phyloP scores from a whole-genome alignment of 139 green algal genomes.

The Dunaliella sp. region DNA sequence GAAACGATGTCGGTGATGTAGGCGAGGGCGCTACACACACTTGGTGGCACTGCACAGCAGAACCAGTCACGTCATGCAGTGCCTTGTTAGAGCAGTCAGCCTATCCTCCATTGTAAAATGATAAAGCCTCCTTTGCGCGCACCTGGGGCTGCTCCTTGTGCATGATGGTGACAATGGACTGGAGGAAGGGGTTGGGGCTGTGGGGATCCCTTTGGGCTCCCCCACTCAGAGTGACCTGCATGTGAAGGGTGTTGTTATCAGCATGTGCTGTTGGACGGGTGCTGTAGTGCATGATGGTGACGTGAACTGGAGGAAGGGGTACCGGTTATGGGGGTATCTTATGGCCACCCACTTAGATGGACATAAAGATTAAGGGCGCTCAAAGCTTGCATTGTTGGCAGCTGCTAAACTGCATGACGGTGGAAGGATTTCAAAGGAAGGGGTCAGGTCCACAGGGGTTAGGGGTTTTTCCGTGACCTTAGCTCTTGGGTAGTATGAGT shows the following conservation, averaged over 20 bases:
- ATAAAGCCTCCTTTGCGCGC: neutral
- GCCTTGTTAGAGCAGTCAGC: neutral
- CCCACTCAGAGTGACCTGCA: neutral
- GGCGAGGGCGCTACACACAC: neutral
- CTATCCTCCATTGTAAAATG: neutral
- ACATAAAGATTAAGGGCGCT: neutral
- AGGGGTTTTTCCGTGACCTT: no score
- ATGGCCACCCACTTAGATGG: neutral
- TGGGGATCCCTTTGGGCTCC: neutral
- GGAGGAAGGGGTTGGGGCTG: conserved; percentile 36
- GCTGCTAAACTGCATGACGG: neutral
- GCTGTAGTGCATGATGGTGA: neutral
- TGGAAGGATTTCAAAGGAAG: no score
- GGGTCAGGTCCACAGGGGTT: no score
- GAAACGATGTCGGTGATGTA: neutral
- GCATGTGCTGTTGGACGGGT: no score
- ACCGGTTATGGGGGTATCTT: neutral
- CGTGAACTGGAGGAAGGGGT: neutral
- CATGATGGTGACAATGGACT: conserved; percentile 17
- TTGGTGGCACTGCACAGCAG: neutral
- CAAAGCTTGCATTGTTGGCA: neutral
- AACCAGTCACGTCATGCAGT: no score
- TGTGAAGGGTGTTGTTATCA: no score
- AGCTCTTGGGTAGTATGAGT: neutral
- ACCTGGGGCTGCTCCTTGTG: neutral